Percentiles rank a stretch among this genome's conserved stretches.
Conservation (phyloP, 345 rosid species). For the Geranium rotundifolium region DNA sequence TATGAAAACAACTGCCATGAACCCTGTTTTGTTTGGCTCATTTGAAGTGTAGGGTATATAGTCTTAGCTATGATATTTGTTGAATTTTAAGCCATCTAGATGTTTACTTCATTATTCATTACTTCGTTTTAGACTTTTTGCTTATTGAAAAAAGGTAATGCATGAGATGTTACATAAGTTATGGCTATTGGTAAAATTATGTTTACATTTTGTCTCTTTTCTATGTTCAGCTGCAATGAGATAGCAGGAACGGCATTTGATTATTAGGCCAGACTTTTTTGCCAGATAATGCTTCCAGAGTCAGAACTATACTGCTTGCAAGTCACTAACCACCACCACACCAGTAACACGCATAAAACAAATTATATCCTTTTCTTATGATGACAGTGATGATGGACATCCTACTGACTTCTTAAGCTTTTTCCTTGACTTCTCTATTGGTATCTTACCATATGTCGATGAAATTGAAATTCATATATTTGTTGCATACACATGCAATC, state of each 20-base stretch:
- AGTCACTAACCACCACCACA: conserved; percentile 13
- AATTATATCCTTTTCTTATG: background rate
- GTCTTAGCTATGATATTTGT: too few species aligned
- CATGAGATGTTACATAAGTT: background rate
- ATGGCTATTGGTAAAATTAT: too few species aligned
- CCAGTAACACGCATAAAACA: too few species aligned
- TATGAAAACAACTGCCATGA: background rate
- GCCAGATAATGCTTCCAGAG: background rate
- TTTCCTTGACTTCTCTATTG: conserved; percentile 13
- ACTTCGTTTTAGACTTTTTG: background rate
- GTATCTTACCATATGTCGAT: background rate
- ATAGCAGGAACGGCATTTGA: background rate
- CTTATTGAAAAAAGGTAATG: background rate
- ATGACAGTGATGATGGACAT: conserved; percentile 4
- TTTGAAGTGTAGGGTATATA: too few species aligned
- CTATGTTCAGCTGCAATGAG: background rate
- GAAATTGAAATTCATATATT: background rate
- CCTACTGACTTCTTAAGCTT: conserved; percentile 16
- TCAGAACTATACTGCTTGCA: background rate
- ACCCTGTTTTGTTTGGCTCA: background rate
- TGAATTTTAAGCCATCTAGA: background rate
- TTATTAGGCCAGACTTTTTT: background rate
- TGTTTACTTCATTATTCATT: too few species aligned
- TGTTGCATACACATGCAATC: background rate
- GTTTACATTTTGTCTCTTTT: too few species aligned